Evolutionary conservation across 106 monocot species (phyloP).

Genomic region (Allium sativum): DNA sequence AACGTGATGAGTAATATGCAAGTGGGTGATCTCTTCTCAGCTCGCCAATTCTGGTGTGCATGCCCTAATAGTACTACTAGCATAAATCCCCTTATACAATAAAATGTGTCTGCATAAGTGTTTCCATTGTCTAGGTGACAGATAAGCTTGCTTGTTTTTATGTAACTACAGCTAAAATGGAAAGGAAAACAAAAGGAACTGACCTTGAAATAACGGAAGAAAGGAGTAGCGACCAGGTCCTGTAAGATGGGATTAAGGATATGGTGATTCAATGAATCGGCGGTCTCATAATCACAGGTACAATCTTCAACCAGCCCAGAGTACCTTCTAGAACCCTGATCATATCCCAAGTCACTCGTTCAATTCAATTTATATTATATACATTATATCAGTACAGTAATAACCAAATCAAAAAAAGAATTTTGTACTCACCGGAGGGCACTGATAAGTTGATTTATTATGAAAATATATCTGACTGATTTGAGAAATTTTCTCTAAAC

Average conservation of each 20-base stretch:
- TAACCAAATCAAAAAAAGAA: too few relatives aligned
- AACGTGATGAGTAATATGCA: too few relatives aligned
- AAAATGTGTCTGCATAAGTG: too few relatives aligned
- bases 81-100: too few relatives aligned
- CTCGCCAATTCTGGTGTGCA: too few relatives aligned
- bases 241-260: conserved; percentile 74
- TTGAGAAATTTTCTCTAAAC: background rate
- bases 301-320: conserved; percentile 90
- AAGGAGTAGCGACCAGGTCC: conserved; percentile 67
- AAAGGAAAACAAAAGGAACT: background rate
- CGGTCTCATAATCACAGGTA: conserved; percentile 89
- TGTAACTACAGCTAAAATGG: background rate
- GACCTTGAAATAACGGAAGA: conserved; percentile 91
- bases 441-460: background rate
- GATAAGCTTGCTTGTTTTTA: too few relatives aligned
- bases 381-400: too few relatives aligned
- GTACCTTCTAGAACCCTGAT: conserved; percentile 45
- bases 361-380: too few relatives aligned
- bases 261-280: conserved; percentile 70
- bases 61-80: too few relatives aligned
- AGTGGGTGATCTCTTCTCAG: too few relatives aligned
- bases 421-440: background rate
- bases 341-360: too few relatives aligned
- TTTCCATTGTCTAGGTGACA: too few relatives aligned
- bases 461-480: background rate